phyloP scores from a whole-genome alignment of 495 filamentous ascomycete species.

The Aspergillus coremiiformis region DNA sequence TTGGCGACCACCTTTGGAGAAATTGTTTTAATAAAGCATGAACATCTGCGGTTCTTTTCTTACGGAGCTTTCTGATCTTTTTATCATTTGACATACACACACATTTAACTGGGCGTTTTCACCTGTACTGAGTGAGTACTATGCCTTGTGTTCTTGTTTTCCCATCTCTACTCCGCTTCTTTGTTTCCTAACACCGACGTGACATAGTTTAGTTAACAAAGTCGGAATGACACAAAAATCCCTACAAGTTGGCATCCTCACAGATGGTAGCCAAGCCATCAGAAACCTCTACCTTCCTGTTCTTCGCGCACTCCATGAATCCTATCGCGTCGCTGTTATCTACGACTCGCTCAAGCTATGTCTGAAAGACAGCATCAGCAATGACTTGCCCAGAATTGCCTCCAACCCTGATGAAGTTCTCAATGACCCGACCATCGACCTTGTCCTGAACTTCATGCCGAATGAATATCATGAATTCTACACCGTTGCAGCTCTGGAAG shows the following conservation, averaged over 20 bases:
- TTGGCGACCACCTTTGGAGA: not conserved
- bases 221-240: constrained; percentile 16
- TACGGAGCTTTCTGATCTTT: not conserved
- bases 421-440: constrained; percentile 29
- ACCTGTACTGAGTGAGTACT: not conserved
- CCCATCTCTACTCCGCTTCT: not conserved
- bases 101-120: not conserved
- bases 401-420: constrained; percentile 9
- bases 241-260: constrained; percentile 41
- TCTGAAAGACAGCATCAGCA: not conserved
- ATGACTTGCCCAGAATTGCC: constrained; percentile 10
- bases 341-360: constrained; percentile 31
- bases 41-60: not conserved
- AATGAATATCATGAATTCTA: constrained; percentile 45
- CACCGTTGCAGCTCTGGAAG: constrained; percentile 41
- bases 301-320: constrained; percentile 32
- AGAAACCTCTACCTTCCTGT: constrained; percentile 45
- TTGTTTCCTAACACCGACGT: not conserved
- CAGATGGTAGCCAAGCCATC: constrained; percentile 36
- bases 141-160: not conserved
- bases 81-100: not conserved
- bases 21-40: not conserved
- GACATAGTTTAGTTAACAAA: not conserved
- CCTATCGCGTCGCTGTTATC: constrained; percentile 34
- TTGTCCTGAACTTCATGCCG: constrained; percentile 45